phyloP scores from a whole-genome alignment of 495 filamentous ascomycete genomes.

The Talaromyces nanjingensis region DNA sequence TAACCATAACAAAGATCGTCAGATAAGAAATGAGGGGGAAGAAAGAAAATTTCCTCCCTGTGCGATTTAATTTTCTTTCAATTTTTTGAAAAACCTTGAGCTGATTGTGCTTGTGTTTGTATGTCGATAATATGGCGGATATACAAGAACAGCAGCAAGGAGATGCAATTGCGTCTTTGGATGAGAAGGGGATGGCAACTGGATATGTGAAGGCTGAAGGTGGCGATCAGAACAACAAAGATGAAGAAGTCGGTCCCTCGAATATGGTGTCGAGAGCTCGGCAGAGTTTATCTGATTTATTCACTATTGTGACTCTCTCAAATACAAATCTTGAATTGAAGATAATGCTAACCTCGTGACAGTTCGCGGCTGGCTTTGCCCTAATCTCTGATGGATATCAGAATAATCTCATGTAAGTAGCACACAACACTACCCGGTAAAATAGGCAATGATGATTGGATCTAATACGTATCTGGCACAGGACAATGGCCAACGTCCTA shows the following conservation, averaged over 20 bases:
- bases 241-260: neutral
- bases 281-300: conserved; percentile 38
- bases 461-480: neutral
- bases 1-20: no score
- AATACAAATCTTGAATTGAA: neutral
- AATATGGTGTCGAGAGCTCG: conserved; percentile 14
- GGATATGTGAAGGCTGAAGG: neutral
- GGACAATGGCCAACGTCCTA: conserved; percentile 46
- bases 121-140: neutral
- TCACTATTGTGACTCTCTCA: conserved; percentile 33
- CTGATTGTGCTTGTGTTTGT: no score
- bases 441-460: no score
- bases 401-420: conserved; percentile 40
- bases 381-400: conserved; percentile 49
- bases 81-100: no score
- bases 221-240: neutral
- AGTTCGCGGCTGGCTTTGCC: conserved; percentile 42
- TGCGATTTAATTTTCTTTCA: neutral
- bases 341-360: neutral
- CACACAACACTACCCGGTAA: neutral
- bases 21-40: neutral
- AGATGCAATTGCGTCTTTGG: neutral
- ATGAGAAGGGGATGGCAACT: neutral
- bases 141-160: neutral
- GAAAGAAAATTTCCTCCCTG: neutral